A percentile compares a stretch with the other conserved stretches of the same genome.
phyloP scores from a whole-genome alignment of 352 stramenopile genomes.

The Phytophthora sp. region DNA sequence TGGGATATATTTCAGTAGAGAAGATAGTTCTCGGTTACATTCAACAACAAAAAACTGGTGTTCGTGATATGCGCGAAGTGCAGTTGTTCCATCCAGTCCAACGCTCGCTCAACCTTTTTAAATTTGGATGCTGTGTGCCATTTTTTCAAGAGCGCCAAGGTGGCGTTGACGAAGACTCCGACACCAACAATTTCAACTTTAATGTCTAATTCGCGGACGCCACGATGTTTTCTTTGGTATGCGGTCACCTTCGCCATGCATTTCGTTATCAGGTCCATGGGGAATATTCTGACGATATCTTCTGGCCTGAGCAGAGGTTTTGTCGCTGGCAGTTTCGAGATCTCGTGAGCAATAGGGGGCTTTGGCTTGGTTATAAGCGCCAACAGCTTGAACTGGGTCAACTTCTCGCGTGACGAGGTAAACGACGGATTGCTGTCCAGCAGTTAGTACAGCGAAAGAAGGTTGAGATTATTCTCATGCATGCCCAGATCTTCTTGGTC shows the following conservation, averaged over 20 bases:
- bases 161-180: not conserved
- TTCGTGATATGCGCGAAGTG: too few species aligned
- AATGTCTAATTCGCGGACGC: not conserved
- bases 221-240: not conserved
- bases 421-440: too few species aligned
- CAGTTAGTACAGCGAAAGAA: too few species aligned
- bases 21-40: too few species aligned
- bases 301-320: not conserved
- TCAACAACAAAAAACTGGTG: too few species aligned
- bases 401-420: too few species aligned
- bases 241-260: not conserved
- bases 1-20: too few species aligned
- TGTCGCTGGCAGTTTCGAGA: not conserved
- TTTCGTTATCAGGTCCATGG: not conserved
- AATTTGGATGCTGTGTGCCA: too few species aligned
- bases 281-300: not conserved
- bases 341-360: not conserved
- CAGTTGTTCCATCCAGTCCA: too few species aligned
- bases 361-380: not conserved
- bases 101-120: too few species aligned
- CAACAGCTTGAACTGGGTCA: not conserved
- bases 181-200: not conserved
- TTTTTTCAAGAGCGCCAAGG: not conserved
- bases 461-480: too few species aligned
- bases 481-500: too few species aligned